Conservation (phyloP, 2,329 filamentous ascomycete species). For the Monosporascus sp. region DNA sequence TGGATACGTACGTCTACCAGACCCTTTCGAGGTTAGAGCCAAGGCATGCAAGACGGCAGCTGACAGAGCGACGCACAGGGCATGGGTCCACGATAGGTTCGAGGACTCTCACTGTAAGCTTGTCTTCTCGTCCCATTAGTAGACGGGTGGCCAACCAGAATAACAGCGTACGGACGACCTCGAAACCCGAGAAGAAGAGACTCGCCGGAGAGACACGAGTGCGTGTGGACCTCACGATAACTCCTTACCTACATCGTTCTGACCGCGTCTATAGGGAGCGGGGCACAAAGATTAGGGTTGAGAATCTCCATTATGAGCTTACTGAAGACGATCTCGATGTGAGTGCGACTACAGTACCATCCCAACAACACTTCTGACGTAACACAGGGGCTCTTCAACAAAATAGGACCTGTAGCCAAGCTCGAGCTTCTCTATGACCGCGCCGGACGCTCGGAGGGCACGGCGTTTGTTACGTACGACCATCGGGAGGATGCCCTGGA, state of each 20-base stretch:
- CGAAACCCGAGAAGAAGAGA: constrained; percentile 28
- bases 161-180: constrained; percentile 18
- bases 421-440: constrained; percentile 78
- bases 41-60: constrained; percentile 4
- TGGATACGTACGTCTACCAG: constrained; percentile 57
- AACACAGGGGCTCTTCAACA: constrained; percentile 69
- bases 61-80: constrained; percentile 44
- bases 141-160: too few relatives aligned
- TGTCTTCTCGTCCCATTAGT: neutral
- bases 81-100: constrained; percentile 92
- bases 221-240: constrained; percentile 2
- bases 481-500: constrained; percentile 63
- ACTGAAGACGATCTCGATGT: constrained; percentile 80
- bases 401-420: constrained; percentile 66
- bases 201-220: constrained; percentile 32
- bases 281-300: constrained; percentile 72
- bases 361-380: constrained; percentile 18
- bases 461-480: constrained; percentile 79
- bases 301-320: constrained; percentile 90
- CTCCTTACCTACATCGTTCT: constrained; percentile 12
- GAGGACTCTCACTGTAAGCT: constrained; percentile 60
- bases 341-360: constrained; percentile 14
- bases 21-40: neutral
- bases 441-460: constrained; percentile 79
- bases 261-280: constrained; percentile 36